Conservation (phyloP, 805 yeast species). For the Metschnikowia aberdeeniae region DNA sequence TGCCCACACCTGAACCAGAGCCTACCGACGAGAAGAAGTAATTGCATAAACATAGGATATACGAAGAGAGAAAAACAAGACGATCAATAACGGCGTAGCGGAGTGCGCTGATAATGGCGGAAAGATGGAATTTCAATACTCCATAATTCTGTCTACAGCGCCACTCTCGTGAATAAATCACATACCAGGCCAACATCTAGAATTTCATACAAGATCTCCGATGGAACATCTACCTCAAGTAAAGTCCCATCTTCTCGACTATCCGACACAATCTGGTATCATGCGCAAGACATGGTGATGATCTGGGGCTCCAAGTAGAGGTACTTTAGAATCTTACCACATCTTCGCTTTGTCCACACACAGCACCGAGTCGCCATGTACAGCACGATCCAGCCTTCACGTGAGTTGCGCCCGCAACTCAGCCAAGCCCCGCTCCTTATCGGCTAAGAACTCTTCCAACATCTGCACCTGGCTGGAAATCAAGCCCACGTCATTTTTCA, state of each 20-base stretch:
- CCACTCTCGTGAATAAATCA: no score
- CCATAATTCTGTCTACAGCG: no score
- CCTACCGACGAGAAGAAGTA: conserved; percentile 38
- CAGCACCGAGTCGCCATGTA: no score
- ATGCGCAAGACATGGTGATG: no score
- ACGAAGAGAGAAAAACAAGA: not conserved
- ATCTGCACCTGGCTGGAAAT: conserved; percentile 75
- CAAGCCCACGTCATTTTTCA: conserved; percentile 58
- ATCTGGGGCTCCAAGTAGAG: no score
- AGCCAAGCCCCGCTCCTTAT: conserved; percentile 57
- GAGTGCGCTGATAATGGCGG: no score
- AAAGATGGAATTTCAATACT: no score
- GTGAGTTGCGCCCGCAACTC: conserved; percentile 12
- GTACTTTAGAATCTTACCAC: not conserved
- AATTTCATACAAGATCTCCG: no score
- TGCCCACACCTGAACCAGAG: conserved; percentile 80
- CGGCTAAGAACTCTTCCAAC: conserved; percentile 62
- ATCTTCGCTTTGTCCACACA: not conserved
- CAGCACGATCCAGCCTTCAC: not conserved
- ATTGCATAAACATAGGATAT: conserved; percentile 3
- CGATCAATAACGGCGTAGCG: not conserved
- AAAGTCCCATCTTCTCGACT: no score
- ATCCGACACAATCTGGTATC: no score
- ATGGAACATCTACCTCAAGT: no score
- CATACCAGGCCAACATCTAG: no score